phyloP scores from a whole-genome alignment of 768 basidiomycete species.

The Mycena sanguinolenta region DNA sequence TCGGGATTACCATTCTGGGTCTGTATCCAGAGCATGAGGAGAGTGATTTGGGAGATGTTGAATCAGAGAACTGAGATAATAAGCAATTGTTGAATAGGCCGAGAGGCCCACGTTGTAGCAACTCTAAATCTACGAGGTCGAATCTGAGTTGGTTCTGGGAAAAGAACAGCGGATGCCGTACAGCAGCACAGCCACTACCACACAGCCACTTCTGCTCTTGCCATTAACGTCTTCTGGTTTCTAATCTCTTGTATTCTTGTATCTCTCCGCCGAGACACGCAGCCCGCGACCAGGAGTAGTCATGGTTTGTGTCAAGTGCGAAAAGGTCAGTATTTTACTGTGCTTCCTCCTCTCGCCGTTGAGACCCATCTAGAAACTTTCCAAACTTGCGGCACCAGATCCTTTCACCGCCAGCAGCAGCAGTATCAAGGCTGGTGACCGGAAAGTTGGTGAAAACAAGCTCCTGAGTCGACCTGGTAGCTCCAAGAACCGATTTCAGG shows the following conservation, averaged over 20 bases:
- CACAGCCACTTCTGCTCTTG: not conserved
- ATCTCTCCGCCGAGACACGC: not conserved
- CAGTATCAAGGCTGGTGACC: conserved; percentile 83
- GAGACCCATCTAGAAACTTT: conserved; percentile 78
- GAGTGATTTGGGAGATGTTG: conserved; percentile 20
- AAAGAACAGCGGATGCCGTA: not conserved
- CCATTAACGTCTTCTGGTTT: not conserved
- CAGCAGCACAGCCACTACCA: conserved; percentile 1
- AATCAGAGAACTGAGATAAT: conserved; percentile 38
- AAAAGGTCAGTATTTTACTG: conserved; percentile 61
- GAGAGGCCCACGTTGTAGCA: not conserved
- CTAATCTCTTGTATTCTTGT: not conserved
- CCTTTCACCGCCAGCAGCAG: conserved; percentile 82
- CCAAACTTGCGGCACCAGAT: conserved; percentile 91
- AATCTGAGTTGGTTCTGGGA: conserved; percentile 15
- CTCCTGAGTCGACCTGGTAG: conserved; percentile 77
- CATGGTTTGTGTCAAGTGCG: conserved; percentile 93
- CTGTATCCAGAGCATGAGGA: conserved; percentile 40
- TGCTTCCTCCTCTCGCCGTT: conserved; percentile 30
- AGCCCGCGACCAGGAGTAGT: conserved; percentile 46
- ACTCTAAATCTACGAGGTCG: conserved; percentile 26
- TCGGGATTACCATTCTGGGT: conserved; percentile 51
- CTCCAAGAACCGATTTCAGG: conserved; percentile 85
- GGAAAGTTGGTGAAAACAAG: conserved; percentile 90
- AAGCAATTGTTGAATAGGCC: conserved; percentile 32